Conservation (phyloP, 176 grass and related monocot species). For the Aegilops umbellulata region DNA sequence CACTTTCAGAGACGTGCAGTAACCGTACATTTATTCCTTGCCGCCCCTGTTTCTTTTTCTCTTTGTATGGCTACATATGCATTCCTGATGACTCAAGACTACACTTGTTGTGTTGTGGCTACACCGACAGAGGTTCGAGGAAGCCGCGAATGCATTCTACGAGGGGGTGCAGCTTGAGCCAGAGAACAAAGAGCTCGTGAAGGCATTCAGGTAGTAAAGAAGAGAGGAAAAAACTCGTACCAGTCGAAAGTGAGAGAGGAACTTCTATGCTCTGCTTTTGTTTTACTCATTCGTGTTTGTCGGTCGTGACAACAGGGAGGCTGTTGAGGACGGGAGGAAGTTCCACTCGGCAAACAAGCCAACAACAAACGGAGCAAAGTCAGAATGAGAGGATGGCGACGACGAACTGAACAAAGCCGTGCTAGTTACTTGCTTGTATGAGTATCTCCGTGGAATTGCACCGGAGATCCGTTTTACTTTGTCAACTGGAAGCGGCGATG, state of each 20-base stretch:
- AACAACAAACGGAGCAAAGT: constrained; percentile 20
- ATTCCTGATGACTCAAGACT: neutral
- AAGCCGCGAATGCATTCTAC: constrained; percentile 85
- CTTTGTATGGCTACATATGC: neutral
- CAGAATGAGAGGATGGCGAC: neutral
- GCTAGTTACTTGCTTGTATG: neutral
- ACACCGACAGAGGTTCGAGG: constrained; percentile 60
- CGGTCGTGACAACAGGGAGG: constrained; percentile 49
- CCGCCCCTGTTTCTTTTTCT: neutral
- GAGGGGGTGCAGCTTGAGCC: constrained; percentile 81
- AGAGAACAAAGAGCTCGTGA: constrained; percentile 83
- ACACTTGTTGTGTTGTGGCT: neutral
- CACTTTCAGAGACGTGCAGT: neutral
- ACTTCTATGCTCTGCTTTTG: neutral
- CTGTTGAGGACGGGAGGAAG: constrained; percentile 64
- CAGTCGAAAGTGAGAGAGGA: neutral
- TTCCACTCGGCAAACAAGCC: constrained; percentile 49
- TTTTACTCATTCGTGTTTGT: neutral
- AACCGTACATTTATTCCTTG: neutral
- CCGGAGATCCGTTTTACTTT: neutral
- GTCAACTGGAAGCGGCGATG: neutral
- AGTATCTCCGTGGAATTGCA: neutral
- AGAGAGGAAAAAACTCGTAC: neutral
- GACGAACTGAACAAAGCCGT: neutral
- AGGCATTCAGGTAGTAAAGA: constrained; percentile 67